phyloP scores from a whole-genome alignment of 495 filamentous ascomycete genomes.

The Penicillium herquei region DNA sequence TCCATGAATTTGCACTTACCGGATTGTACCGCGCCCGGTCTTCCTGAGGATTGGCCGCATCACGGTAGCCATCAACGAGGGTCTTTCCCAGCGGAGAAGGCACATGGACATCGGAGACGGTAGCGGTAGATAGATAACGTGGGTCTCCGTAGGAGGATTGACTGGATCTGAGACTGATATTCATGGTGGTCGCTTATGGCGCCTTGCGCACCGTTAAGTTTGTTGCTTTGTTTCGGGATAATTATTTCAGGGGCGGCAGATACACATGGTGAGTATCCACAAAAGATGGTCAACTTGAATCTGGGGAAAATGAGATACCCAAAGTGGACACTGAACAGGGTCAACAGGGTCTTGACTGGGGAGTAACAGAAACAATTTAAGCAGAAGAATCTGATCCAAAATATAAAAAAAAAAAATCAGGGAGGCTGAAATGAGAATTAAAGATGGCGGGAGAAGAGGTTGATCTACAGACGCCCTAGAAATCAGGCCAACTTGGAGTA shows the following conservation, averaged over 20 bases:
- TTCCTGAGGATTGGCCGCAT: conserved; percentile 33
- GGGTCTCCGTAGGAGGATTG: conserved; percentile 50
- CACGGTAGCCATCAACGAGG: conserved; percentile 48
- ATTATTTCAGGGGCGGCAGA: conserved; percentile 16
- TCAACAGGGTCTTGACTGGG: background rate
- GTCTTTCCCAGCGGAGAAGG: conserved; percentile 38
- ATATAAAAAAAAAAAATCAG: conserved; percentile 5
- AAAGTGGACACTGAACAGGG: background rate
- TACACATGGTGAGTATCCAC: conserved; percentile 16
- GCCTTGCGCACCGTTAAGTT: conserved; percentile 3
- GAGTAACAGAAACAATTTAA: background rate
- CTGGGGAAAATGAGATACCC: background rate
- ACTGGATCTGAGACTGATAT: conserved; percentile 44
- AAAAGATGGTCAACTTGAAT: background rate
- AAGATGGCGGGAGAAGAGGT: conserved; percentile 27
- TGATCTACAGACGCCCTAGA: conserved; percentile 14
- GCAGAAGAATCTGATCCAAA: background rate
- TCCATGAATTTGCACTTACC: conserved; percentile 27
- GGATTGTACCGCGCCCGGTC: conserved; percentile 40
- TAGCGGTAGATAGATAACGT: conserved; percentile 37
- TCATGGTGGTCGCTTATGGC: conserved; percentile 35
- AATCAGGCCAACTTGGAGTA: too few species aligned
- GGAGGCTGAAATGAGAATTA: conserved; percentile 12
- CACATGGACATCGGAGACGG: conserved; percentile 37
- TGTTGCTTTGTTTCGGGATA: background rate